A percentile compares a stretch with the other conserved stretches of the same genome.
Conservation (phyloP, 371 early-diverging fungal genomes). For the Dichotomocladium elegans region DNA sequence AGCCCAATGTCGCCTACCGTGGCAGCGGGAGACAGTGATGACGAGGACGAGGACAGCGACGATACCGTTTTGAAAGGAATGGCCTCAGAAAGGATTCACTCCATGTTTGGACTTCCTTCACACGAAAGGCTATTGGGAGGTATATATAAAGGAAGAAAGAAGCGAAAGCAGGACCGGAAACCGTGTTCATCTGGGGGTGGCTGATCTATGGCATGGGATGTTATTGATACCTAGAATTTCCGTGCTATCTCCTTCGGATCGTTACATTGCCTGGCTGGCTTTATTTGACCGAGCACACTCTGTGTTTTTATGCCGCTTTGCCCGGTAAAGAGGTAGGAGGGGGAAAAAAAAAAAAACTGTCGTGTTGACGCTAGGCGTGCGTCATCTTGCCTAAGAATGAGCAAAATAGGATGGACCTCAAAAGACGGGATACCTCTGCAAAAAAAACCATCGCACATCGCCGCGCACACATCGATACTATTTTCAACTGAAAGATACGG, state of each 20-base stretch:
- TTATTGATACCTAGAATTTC: conserved; percentile 46
- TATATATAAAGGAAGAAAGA: not conserved
- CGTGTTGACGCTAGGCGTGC: not conserved
- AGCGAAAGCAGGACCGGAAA: no score
- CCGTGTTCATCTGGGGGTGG: no score
- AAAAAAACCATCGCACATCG: conserved; percentile 43
- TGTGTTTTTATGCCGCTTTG: conserved; percentile 72
- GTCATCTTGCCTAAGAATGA: not conserved
- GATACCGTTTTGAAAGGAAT: not conserved
- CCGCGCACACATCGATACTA: conserved; percentile 56
- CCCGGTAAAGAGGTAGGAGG: conserved; percentile 46
- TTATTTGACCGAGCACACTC: conserved; percentile 58
- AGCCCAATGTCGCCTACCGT: not conserved
- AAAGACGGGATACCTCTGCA: conserved; percentile 64
- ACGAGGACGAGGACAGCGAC: conserved; percentile 11
- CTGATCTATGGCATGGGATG: not conserved
- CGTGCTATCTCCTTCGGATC: conserved; percentile 66
- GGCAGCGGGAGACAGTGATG: conserved; percentile 9
- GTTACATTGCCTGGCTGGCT: conserved; percentile 70
- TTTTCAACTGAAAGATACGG: conserved; percentile 65
- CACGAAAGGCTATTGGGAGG: conserved; percentile 15
- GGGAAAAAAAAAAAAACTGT: not conserved
- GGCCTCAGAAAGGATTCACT: not conserved
- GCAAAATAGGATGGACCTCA: conserved; percentile 39
- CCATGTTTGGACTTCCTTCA: conserved; percentile 7